Percentiles rank a stretch among this genome's conserved stretches.
These are phyloP conservation scores for Oryza glumipatula DNA, from an alignment of 176 grass and related monocot species.

Conservation along the genomic window DNA sequence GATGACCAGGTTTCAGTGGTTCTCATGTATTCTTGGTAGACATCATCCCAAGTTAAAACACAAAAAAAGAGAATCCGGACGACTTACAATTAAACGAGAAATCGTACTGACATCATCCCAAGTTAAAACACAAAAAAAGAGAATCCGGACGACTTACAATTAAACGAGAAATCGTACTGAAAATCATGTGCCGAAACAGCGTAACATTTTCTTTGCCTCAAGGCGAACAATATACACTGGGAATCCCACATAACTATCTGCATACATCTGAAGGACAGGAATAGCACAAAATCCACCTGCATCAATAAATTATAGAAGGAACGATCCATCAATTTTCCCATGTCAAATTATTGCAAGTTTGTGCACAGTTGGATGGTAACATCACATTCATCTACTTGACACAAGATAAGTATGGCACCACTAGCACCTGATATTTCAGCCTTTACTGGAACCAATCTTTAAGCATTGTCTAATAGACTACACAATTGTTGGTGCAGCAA, in stretches of 20 bases:
- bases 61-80: background rate
- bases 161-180: background rate
- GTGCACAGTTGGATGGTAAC: background rate
- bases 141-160: background rate
- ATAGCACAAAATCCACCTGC: conserved; percentile 40
- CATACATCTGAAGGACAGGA: conserved; percentile 36
- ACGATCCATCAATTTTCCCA: background rate
- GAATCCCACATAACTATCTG: conserved; percentile 27
- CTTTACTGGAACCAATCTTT: background rate
- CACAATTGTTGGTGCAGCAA: background rate
- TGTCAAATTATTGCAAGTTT: background rate
- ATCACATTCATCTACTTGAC: background rate
- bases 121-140: background rate
- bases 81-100: background rate
- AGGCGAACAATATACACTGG: conserved; percentile 41
- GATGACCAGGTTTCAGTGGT: background rate
- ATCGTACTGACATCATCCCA: background rate
- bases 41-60: background rate
- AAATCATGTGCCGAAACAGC: background rate
- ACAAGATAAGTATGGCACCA: background rate
- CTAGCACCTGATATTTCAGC: background rate
- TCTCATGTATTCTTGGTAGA: background rate
- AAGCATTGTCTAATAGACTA: background rate
- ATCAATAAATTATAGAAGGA: background rate
- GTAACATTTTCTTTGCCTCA: conserved; percentile 1